These are phyloP conservation scores for Ensete ventricosum DNA, from an alignment of 176 grass and related monocot species.

Conservation along the genomic window DNA sequence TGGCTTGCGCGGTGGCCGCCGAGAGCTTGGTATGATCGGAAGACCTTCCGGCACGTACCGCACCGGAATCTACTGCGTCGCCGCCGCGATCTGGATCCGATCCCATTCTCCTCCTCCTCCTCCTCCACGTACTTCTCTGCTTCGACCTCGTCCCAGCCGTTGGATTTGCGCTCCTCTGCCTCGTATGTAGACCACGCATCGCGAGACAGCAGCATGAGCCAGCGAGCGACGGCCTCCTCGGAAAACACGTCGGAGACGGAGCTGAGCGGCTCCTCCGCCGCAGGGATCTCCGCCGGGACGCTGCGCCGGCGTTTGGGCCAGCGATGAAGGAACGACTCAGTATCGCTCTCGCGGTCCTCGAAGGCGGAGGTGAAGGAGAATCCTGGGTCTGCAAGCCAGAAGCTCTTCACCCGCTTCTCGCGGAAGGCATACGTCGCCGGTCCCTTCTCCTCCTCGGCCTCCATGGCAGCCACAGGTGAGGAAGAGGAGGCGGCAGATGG, in stretches of 20 bases:
- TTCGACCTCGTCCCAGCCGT: neutral
- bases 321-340: neutral
- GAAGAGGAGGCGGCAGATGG: neutral
- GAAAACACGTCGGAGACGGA: neutral
- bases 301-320: neutral
- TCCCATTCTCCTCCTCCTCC: neutral
- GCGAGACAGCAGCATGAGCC: constrained; percentile 12
- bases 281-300: no score
- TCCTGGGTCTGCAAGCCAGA: neutral
- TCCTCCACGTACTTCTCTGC: neutral
- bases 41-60: constrained; percentile 63
- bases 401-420: neutral
- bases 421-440: neutral
- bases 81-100: neutral
- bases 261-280: neutral
- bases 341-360: constrained; percentile 1
- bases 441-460: neutral
- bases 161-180: neutral
- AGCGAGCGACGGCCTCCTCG: constrained; percentile 7
- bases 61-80: constrained; percentile 31
- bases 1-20: constrained; percentile 78
- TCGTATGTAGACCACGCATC: constrained; percentile 4
- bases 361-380: neutral
- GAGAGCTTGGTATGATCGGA: constrained; percentile 76
- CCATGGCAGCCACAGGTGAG: neutral